Base-by-base conservation (phyloP, 1,284 basidiomycete species). In the Clitocybe nebularis region DNA sequence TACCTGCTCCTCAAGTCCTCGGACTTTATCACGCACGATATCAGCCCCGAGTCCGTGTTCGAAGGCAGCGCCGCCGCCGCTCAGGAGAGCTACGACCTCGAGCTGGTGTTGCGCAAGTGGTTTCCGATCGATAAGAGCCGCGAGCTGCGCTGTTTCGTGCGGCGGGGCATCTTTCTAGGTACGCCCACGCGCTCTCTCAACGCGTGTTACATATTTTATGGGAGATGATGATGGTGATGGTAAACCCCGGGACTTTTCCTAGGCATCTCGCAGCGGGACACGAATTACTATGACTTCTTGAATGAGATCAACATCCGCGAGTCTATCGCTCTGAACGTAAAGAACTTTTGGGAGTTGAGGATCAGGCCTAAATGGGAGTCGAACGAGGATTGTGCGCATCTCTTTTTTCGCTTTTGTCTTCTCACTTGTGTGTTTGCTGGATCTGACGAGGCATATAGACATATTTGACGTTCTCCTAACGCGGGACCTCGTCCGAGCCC, bases 1-100 rank as follows among this genome's bases (percentile, higher is more conserved):
- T 98, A 97, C 62, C 74, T 97, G 34, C 68, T 96, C 0, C 75
- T 99, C 50, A 99, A 99, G 64, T 90, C 89, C 2, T 93, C 89
- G 36, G 91, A 97, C 60, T 96, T 96, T 53, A 72, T 93, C 34
- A 74, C 79, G 5, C 89, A 95, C 51, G 94, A 94, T 58, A 61
- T 95, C 3, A 75, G 74, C 49, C 57, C 68, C 4, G 70, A 69
- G 11, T 68, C 57, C 25, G 79, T 89, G 10, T 87, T 89, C 45
- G 75, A 77, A 11, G 81, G 77, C 0, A 85, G 83, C 50, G 57
- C 43, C 8, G 39, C 24, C 1, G 47, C 44, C 6, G 19, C 45
- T 7, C 44, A 51, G 2, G 36, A 24, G 4, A 47, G 55, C 0
- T 86, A 89, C 51, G 69, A 78, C 20, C 70, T 94, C 2, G 91